Evolutionary conservation across 257 asterid genomes (phyloP).

Genomic region (Solanum chilense): DNA sequence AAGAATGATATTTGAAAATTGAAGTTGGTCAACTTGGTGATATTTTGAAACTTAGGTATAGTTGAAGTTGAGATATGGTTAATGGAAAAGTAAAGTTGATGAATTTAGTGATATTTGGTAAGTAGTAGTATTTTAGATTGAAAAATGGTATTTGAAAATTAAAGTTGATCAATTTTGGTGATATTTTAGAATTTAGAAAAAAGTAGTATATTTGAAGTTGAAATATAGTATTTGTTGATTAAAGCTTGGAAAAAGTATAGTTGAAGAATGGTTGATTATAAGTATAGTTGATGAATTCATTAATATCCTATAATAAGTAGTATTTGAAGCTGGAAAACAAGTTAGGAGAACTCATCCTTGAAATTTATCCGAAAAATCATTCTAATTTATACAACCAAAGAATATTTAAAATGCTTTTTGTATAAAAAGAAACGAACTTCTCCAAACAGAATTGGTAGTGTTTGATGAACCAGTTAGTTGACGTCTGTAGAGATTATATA

Average conservation of each 20-base stretch:
- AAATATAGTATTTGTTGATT: not conserved
- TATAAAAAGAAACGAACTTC: not conserved
- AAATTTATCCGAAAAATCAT: not conserved
- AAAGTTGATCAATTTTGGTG: not conserved
- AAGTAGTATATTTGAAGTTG: not conserved
- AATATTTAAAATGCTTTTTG: not conserved
- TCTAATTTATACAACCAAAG: not conserved
- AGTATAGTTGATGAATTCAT: not conserved
- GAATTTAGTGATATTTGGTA: not conserved
- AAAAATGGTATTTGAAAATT: not conserved
- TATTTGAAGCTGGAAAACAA: not conserved
- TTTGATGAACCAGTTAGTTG: no score
- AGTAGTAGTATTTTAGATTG: not conserved
- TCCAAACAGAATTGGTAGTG: not conserved
- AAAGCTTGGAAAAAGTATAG: not conserved
- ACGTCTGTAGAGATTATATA: no score
- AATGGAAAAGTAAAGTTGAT: not conserved
- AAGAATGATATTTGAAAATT: not conserved
- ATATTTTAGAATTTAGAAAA: no score
- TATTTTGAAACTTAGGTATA: not conserved
- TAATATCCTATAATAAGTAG: not conserved
- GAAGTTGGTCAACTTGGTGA: no score
- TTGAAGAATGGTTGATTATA: not conserved
- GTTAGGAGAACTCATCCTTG: not conserved
- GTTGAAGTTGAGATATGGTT: not conserved